A percentile compares a stretch with the other conserved stretches of the same genome.
Conservation (phyloP, 805 yeast species). For the Blastobotrys attinorum region DNA sequence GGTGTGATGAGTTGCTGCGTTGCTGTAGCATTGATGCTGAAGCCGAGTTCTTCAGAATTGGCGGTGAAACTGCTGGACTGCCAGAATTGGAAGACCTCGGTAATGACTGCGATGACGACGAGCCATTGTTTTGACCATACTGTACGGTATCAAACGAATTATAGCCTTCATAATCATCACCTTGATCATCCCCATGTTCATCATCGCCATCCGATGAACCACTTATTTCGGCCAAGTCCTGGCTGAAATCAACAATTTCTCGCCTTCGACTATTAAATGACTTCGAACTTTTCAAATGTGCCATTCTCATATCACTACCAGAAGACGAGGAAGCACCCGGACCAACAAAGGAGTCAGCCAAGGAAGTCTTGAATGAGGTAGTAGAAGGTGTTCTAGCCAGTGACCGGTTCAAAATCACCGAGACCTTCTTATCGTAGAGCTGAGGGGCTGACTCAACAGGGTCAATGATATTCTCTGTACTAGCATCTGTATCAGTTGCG, state of each 20-base stretch:
- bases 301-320: conserved; percentile 3
- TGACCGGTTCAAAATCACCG: conserved; percentile 64
- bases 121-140: background rate
- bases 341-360: conserved; percentile 54
- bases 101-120: background rate
- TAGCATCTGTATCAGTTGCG: conserved; percentile 57
- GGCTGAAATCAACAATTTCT: conserved; percentile 15
- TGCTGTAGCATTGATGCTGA: too few relatives aligned
- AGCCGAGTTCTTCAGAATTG: conserved; percentile 4
- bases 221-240: background rate
- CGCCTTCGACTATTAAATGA: conserved; percentile 5
- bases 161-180: background rate
- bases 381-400: conserved; percentile 68
- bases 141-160: conserved; percentile 4
- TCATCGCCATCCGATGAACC: background rate
- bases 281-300: background rate
- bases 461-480: conserved; percentile 38
- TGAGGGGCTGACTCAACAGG: conserved; percentile 70
- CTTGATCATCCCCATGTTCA: background rate
- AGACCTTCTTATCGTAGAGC: conserved; percentile 70
- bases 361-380: conserved; percentile 65
- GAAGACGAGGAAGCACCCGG: conserved; percentile 9
- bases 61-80: conserved; percentile 2
- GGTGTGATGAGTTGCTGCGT: too few relatives aligned
- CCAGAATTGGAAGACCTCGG: background rate